These are phyloP conservation scores for Cryptococcus sp. DNA, from an alignment of 1,284 basidiomycete species.

Conservation along the genomic window DNA sequence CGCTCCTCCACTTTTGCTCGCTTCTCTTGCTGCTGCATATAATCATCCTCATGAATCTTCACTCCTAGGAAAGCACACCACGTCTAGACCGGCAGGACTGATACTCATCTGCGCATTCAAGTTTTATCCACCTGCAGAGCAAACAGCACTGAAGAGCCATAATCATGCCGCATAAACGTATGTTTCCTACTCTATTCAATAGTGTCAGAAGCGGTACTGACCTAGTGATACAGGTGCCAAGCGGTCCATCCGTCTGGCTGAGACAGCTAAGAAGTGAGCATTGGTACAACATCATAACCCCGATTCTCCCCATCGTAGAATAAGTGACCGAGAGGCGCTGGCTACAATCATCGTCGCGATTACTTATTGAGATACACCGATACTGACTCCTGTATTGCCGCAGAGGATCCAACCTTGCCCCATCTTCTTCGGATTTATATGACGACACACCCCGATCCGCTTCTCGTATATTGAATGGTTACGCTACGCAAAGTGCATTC, in stretches of 20 bases:
- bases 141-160: not conserved
- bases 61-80: too few species aligned
- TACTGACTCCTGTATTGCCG: slow-evolving; percentile 11
- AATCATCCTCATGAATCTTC: too few species aligned
- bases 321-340: too few species aligned
- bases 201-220: not conserved
- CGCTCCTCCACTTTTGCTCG: too few species aligned
- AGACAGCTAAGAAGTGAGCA: slow-evolving; percentile 37
- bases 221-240: slow-evolving; percentile 41
- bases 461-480: slow-evolving; percentile 44
- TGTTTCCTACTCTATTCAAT: slow-evolving; percentile 8
- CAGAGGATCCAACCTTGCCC: slow-evolving; percentile 47
- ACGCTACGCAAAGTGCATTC: slow-evolving; percentile 39
- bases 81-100: too few species aligned
- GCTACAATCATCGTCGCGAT: too few species aligned
- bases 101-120: slow-evolving; percentile 1
- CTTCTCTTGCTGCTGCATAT: too few species aligned
- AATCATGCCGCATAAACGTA: slow-evolving; percentile 51
- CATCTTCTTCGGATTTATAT: slow-evolving; percentile 19
- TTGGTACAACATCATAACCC: not conserved
- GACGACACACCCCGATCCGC: slow-evolving; percentile 49
- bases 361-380: not conserved
- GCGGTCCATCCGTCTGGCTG: slow-evolving; percentile 41
- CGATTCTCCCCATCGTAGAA: not conserved
- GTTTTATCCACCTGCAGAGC: not conserved